phyloP scores from a whole-genome alignment of 83 land plant species.

The Diphasiastrum complanatum region DNA sequence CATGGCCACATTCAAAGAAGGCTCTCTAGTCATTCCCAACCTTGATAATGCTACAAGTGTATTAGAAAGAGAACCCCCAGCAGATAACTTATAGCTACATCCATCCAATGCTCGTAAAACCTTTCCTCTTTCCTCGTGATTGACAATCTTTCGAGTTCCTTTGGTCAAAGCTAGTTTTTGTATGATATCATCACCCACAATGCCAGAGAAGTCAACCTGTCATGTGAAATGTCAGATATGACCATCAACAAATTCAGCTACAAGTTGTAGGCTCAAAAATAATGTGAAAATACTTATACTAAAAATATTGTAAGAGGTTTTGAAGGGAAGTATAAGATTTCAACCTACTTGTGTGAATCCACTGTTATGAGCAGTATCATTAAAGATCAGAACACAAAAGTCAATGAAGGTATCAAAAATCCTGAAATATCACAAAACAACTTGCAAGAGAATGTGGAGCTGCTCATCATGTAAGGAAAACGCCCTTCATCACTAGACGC shows the following conservation, averaged over 20 bases:
- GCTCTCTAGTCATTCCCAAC: conserved; percentile 50
- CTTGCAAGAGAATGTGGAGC: too few species aligned
- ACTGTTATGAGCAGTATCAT: too few species aligned
- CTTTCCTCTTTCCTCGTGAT: conserved; percentile 91
- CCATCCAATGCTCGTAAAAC: conserved; percentile 85
- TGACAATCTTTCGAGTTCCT: conserved; percentile 75
- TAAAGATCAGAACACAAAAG: too few species aligned
- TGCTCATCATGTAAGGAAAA: too few species aligned
- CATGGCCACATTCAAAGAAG: conserved; percentile 71
- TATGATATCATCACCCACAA: conserved; percentile 77
- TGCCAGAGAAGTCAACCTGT: conserved; percentile 91
- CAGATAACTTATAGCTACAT: conserved; percentile 85
- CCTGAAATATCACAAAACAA: too few species aligned
- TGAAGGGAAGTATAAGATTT: too few species aligned
- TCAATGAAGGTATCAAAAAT: too few species aligned
- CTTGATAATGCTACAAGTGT: conserved; percentile 89
- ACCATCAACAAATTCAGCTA: neutral
- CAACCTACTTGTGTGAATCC: too few species aligned
- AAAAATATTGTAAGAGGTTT: too few species aligned
- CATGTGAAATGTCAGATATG: neutral
- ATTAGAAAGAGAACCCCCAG: conserved; percentile 98
- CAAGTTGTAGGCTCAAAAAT: neutral
- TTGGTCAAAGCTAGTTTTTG: conserved; percentile 60
- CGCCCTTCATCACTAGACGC: too few species aligned
- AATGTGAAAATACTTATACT: neutral